Evolutionary conservation across 495 filamentous ascomycete genomes (phyloP).

Genomic region (Lasiosphaeria hispida): DNA sequence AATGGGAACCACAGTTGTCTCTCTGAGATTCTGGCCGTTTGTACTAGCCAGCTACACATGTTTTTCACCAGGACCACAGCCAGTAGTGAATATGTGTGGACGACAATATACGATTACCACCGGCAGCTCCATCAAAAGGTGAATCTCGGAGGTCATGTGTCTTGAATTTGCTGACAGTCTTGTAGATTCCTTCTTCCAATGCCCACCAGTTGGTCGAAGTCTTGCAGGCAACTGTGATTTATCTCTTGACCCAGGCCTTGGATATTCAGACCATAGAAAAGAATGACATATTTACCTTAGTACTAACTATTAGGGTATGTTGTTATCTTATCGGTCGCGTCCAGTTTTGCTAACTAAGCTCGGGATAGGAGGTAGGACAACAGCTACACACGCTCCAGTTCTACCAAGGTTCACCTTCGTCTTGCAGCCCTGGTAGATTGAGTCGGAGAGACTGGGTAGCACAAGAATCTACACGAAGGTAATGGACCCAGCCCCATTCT

Average conservation of each 20-base stretch:
- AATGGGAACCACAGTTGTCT: slow-evolving; percentile 12
- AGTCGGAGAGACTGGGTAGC: slow-evolving; percentile 1
- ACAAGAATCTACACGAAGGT: slow-evolving; percentile 3
- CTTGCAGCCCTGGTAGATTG: neutral
- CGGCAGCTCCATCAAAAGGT: neutral
- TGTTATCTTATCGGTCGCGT: too few relatives aligned
- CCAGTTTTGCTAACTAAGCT: neutral
- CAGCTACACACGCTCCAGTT: neutral
- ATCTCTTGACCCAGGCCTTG: neutral
- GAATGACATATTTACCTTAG: neutral
- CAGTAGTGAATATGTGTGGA: slow-evolving; percentile 8
- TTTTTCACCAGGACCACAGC: slow-evolving; percentile 1
- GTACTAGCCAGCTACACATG: slow-evolving; percentile 8
- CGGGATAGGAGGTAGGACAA: neutral
- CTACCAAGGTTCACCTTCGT: neutral
- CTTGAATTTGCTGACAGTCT: too few relatives aligned
- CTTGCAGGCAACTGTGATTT: neutral
- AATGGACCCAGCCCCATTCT: neutral
- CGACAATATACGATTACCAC: slow-evolving; percentile 1
- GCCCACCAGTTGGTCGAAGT: neutral
- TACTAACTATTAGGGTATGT: neutral
- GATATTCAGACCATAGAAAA: neutral
- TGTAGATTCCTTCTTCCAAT: neutral
- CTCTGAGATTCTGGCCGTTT: neutral
- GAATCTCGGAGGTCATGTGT: neutral